These are phyloP conservation scores for Mortierella sp. DNA, from an alignment of 371 early-diverging fungal species.

Conservation along the genomic window DNA sequence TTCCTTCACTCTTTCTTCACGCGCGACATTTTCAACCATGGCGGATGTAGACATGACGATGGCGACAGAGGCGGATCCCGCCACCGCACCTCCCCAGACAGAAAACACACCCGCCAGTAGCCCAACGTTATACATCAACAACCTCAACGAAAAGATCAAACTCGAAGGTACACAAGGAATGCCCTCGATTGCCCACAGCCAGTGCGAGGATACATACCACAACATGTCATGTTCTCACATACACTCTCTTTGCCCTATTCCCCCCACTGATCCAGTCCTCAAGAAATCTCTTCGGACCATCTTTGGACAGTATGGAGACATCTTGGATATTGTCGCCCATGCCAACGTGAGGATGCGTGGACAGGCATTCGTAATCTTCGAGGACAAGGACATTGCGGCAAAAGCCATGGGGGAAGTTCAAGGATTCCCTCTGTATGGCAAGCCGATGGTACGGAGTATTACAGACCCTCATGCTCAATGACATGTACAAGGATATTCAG, in stretches of 20 bases:
- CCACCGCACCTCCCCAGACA: conserved; percentile 2
- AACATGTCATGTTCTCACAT: no score
- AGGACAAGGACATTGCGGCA: conserved; percentile 79
- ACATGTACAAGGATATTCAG: not conserved
- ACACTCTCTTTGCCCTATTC: no score
- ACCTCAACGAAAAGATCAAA: conserved; percentile 89
- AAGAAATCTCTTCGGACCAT: conserved; percentile 81
- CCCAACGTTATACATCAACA: conserved; percentile 90
- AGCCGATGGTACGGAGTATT: conserved; percentile 73
- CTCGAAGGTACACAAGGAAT: conserved; percentile 65
- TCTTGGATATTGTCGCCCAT: conserved; percentile 88
- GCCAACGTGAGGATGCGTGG: conserved; percentile 87
- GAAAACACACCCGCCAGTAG: conserved; percentile 63
- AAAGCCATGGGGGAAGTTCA: conserved; percentile 89
- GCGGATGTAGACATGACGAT: conserved; percentile 22
- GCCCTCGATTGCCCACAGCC: not conserved
- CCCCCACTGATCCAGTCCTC: conserved; percentile 66
- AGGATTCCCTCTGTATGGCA: conserved; percentile 83
- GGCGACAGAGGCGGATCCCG: conserved; percentile 12
- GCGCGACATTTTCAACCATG: conserved; percentile 12
- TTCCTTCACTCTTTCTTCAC: not conserved
- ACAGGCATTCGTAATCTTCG: conserved; percentile 95
- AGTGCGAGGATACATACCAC: no score
- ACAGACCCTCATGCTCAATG: not conserved
- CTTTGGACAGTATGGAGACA: conserved; percentile 88